Conservation (phyloP, 352 stramenopile genomes). For the Halophytophthora polymorphica region DNA sequence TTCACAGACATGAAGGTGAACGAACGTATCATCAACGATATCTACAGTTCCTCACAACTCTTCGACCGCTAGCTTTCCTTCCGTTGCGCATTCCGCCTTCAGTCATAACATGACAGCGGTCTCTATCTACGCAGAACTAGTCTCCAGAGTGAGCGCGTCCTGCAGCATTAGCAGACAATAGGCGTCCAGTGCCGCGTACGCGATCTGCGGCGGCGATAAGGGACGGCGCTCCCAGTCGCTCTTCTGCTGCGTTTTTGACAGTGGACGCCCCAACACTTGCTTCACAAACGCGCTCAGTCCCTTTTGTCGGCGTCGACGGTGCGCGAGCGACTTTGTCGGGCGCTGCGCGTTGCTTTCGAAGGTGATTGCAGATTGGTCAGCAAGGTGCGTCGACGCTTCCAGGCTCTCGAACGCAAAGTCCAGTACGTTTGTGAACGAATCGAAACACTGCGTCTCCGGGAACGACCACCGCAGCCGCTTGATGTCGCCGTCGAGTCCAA, state of each 20-base stretch:
- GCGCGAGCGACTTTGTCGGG: slow-evolving; percentile 18
- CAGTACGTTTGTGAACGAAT: slow-evolving; percentile 57
- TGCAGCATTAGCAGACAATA: slow-evolving; percentile 81
- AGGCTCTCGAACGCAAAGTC: slow-evolving; percentile 54
- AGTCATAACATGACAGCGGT: too few species aligned
- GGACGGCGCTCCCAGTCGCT: slow-evolving; percentile 76
- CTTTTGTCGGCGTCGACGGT: slow-evolving; percentile 34
- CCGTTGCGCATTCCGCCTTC: too few species aligned
- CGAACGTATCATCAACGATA: too few species aligned
- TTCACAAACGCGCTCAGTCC: slow-evolving; percentile 55
- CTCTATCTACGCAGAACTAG: too few species aligned
- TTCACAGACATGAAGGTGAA: too few species aligned
- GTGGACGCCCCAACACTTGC: slow-evolving; percentile 47
- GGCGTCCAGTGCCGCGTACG: slow-evolving; percentile 74
- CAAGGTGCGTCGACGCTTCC: slow-evolving; percentile 22
- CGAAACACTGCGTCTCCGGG: slow-evolving; percentile 60
- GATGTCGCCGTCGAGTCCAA: slow-evolving; percentile 63
- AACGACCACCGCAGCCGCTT: slow-evolving; percentile 70
- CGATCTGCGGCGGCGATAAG: slow-evolving; percentile 49
- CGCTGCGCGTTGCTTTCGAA: slow-evolving; percentile 1
- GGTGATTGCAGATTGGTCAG: slow-evolving; percentile 18
- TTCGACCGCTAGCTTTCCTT: too few species aligned
- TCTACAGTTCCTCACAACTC: too few species aligned
- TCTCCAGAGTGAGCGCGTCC: slow-evolving; percentile 9
- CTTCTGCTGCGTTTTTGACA: slow-evolving; percentile 70